Base-by-base conservation (phyloP, 2,329 filamentous ascomycete genomes). In the Microcyclosporella mali region DNA sequence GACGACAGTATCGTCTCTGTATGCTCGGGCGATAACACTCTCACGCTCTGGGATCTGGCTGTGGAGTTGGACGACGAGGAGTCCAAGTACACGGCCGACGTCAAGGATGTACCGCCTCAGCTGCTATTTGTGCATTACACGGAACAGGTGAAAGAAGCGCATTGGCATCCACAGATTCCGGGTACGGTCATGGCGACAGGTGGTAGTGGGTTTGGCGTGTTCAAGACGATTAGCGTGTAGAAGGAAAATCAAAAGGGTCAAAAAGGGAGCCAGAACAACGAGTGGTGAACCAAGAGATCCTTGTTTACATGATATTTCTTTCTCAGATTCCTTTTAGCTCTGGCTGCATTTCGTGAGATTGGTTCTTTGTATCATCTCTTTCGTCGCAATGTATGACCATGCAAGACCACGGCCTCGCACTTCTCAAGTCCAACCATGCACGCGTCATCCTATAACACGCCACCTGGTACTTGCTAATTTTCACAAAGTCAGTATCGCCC, bases 21-120 rank as follows among this genome's bases (percentile, higher is more conserved):
- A 32, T 90, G 87, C 16, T 87, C 88, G 0, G 92, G 84, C 33
- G 92, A 98, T 66, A 90, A 89, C 69, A 97, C 90, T 0, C 79
- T 97, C 25, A 95, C 92, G 1, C 70, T 97, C 25, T 97, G 92
- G 92, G 92, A 98, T 77, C 67, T 98, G 62, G 88, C 89, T 0
- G 92, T 97, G 44, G 92, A 98, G 72, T 65, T 97, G 48, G 92
- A 98, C 57, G 92, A 97, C 62, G 92, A 98, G 67, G 92, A 97
- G 74, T 94, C 84, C 69, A 86, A 82, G 63, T 87, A 94, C 59
- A 89, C 85, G 3, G 88, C 84, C 0, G 88, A 87, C 40, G 81
- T 90, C 31, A 81, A 86, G 60, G 90, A 95, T 50, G 88, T 97
- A 50, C 92, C 92, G 45, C 88, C 92, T 3, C 92, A 98, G 67